Evolutionary conservation across 345 rosid genomes (phyloP), one percentile per base, ranked within the genome.

Genomic region (Stellera chamaejasme): DNA sequence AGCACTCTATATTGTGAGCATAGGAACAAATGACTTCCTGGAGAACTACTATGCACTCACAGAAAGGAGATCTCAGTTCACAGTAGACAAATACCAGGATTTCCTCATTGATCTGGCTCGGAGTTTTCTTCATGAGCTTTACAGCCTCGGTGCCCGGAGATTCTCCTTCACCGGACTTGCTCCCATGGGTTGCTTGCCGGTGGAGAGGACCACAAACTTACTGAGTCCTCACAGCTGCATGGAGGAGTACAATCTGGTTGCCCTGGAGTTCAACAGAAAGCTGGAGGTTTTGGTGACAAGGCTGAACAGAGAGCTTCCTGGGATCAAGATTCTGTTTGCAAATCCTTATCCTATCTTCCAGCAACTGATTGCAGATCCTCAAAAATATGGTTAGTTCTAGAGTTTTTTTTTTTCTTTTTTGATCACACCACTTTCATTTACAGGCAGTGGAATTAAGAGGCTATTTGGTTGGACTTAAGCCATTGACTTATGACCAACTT

Each of bases 101-200:
- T 81, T 75, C 65, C 69, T 84, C 16, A 54, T 81, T 2, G 68
- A 61, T 2, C 71, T 79, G 13, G 87, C 85, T 0, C 73, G 53
- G 10, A 66, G 50, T 5, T 84, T 79, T 53, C 4, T 78, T 14
- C 67, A 39, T 63, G 70, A 76, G 47, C 71, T 84, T 46, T 78
- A 81, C 62, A 54, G 48, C 28, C 79, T 84, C 0, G 90, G 90
- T n/a, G 84, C 79, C 43, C 64, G 87, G 9, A 84, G 72, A 64
- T 58, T 84, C 55, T 72, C 84, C 14, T 68, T 81, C 16, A 73
- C 81, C 4, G 90, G 90, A 27, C 65, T 77, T n/a, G 75, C 87
- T 1, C 87, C 87, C 2, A 84, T 84, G 78, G 90, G 87, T 15
- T 81, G 90, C 64, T 41, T 84, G 57, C 90, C 87, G 6, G 23